Evolutionary conservation across 352 stramenopile genomes (phyloP).

Genomic region (Pythium angustatum): DNA sequence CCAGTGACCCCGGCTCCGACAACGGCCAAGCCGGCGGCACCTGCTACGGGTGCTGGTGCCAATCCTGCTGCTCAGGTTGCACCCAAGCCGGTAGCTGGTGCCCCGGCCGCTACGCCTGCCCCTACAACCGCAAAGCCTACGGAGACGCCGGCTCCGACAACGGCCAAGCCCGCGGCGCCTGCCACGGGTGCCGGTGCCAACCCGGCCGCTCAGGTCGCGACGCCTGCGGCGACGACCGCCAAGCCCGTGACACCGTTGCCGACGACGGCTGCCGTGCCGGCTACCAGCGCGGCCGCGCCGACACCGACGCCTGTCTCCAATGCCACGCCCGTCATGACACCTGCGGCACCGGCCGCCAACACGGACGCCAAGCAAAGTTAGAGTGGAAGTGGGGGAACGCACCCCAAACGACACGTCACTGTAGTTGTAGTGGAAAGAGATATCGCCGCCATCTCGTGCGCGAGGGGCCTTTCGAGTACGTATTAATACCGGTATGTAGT

Average conservation of each 20-base stretch:
- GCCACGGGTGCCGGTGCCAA: not conserved
- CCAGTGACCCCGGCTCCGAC: not conserved
- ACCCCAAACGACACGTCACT: no score
- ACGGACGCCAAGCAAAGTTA: constrained; percentile 20
- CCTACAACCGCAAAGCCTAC: constrained; percentile 1
- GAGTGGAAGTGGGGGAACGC: not conserved
- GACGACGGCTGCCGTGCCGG: not conserved
- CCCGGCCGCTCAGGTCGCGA: not conserved
- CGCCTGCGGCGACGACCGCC: not conserved
- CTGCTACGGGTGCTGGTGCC: not conserved
- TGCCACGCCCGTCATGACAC: constrained; percentile 7
- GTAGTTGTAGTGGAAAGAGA: constrained; percentile 10
- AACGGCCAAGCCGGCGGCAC: not conserved
- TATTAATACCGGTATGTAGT: not conserved
- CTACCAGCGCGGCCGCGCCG: not conserved
- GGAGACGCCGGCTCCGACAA: not conserved
- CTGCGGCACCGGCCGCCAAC: constrained; percentile 11
- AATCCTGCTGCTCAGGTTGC: not conserved
- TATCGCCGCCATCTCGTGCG: no score
- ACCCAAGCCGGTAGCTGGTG: not conserved
- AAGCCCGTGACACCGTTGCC: not conserved
- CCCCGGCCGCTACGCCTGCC: not conserved
- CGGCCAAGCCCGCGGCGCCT: constrained; percentile 1
- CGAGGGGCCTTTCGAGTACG: not conserved
- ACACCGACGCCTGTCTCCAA: not conserved